A percentile compares a stretch with the other conserved stretches of the same genome.
These are phyloP conservation scores for Ophiocordyceps camponoti-saundersi DNA, from an alignment of 2,329 filamentous ascomycete species.

Conservation along the genomic window DNA sequence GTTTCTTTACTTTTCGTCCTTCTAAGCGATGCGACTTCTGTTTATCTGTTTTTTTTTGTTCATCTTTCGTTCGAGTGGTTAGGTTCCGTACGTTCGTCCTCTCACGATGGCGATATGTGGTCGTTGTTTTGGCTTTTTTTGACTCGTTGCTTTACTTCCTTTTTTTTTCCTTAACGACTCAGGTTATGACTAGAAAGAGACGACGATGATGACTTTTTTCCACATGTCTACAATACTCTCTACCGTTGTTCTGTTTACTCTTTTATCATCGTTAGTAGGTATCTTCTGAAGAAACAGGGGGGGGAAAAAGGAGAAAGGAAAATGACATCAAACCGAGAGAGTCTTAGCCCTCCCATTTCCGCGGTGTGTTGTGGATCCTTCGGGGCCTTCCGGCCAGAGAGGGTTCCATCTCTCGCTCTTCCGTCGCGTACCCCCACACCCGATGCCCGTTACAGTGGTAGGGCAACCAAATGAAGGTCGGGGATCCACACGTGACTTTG, in stretches of 20 bases:
- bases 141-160: background rate
- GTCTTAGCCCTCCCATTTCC: too few species aligned
- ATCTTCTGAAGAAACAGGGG: too few species aligned
- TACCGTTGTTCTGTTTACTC: too few species aligned
- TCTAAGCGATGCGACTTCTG: background rate
- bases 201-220: background rate
- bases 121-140: too few species aligned
- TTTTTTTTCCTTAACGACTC: background rate
- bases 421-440: too few species aligned
- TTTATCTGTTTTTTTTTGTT: background rate
- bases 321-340: too few species aligned
- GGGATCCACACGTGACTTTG: too few species aligned
- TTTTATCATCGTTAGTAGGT: too few species aligned
- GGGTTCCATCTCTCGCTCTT: too few species aligned
- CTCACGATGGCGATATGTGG: background rate
- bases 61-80: background rate
- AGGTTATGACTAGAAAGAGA: background rate
- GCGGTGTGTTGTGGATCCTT: background rate
- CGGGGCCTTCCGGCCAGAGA: background rate
- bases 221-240: background rate
- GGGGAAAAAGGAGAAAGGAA: too few species aligned
- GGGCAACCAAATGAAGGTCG: too few species aligned
- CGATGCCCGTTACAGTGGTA: too few species aligned
- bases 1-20: background rate
- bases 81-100: background rate